phyloP scores from a whole-genome alignment of 805 yeast species.

The Saturnispora mendoncae region DNA sequence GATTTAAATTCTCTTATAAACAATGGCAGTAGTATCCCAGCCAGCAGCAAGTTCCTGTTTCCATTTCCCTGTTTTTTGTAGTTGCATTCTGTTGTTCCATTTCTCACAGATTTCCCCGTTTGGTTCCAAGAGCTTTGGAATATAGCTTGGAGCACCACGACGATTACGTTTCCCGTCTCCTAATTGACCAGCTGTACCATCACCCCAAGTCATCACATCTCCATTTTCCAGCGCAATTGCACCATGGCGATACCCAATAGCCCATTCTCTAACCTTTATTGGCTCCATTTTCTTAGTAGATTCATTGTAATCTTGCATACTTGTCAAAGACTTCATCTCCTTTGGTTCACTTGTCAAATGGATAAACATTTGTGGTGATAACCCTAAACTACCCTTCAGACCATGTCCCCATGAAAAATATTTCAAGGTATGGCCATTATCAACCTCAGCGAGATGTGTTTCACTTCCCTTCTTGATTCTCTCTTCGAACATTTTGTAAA shows the following conservation, averaged over 20 bases:
- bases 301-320: conserved; percentile 50
- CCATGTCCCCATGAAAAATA: conserved; percentile 76
- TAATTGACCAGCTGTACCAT: conserved; percentile 71
- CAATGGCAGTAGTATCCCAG: conserved; percentile 9
- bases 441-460: neutral
- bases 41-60: conserved; percentile 9
- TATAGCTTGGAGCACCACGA: conserved; percentile 40
- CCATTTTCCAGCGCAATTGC: conserved; percentile 51
- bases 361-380: conserved; percentile 46
- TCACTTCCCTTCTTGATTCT: conserved; percentile 17
- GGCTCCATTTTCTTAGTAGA: conserved; percentile 30
- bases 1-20: conserved; percentile 5
- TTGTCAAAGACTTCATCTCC: conserved; percentile 40
- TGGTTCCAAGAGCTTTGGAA: conserved; percentile 57
- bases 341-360: conserved; percentile 68
- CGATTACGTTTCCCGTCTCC: conserved; percentile 73
- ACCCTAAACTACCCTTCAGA: conserved; percentile 76
- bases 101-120: no score
- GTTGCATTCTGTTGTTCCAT: conserved; percentile 2
- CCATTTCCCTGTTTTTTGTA: neutral
- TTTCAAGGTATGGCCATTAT: conserved; percentile 5
- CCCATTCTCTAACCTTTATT: conserved; percentile 43
- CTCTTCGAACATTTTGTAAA: conserved; percentile 30
- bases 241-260: conserved; percentile 58
- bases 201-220: conserved; percentile 77